Conservation (phyloP, 345 rosid species). For the Linum usitatissimum region DNA sequence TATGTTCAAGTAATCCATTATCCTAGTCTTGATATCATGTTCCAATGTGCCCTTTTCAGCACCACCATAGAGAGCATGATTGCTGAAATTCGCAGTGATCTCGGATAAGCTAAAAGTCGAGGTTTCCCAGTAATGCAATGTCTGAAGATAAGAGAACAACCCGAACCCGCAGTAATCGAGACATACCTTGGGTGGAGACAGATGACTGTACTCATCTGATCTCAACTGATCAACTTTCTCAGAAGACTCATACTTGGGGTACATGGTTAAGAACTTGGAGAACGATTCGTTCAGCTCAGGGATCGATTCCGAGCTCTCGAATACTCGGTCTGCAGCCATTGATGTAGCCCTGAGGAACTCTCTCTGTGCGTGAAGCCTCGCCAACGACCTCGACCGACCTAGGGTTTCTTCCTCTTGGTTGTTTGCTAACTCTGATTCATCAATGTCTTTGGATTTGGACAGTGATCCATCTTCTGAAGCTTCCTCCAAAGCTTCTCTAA, state of each 20-base stretch:
- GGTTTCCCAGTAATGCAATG: constrained; percentile 91
- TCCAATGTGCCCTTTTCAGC: constrained; percentile 87
- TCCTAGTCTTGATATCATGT: constrained; percentile 78
- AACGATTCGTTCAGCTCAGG: constrained; percentile 56
- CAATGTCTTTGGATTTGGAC: constrained; percentile 69
- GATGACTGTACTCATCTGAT: constrained; percentile 62
- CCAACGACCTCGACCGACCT: constrained; percentile 89
- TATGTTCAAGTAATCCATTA: constrained; percentile 92
- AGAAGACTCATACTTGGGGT: constrained; percentile 72
- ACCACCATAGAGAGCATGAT: constrained; percentile 88
- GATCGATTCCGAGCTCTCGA: constrained; percentile 58
- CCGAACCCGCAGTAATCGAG: constrained; percentile 98
- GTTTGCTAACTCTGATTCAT: constrained; percentile 22
- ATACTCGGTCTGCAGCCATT: constrained; percentile 65
- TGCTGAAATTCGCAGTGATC: constrained; percentile 87
- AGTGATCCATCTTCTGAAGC: constrained; percentile 94
- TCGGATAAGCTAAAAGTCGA: constrained; percentile 95
- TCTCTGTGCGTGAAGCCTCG: constrained; percentile 86
- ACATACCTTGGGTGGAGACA: constrained; percentile 86
- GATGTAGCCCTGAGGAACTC: constrained; percentile 91
- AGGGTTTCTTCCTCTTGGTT: constrained; percentile 46
- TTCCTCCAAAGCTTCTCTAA: constrained; percentile 88
- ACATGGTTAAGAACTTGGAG: constrained; percentile 68
- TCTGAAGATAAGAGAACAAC: constrained; percentile 81
- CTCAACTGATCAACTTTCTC: constrained; percentile 82